Conservation (phyloP, 495 filamentous ascomycete genomes). For the Daldinia bambusicola region DNA sequence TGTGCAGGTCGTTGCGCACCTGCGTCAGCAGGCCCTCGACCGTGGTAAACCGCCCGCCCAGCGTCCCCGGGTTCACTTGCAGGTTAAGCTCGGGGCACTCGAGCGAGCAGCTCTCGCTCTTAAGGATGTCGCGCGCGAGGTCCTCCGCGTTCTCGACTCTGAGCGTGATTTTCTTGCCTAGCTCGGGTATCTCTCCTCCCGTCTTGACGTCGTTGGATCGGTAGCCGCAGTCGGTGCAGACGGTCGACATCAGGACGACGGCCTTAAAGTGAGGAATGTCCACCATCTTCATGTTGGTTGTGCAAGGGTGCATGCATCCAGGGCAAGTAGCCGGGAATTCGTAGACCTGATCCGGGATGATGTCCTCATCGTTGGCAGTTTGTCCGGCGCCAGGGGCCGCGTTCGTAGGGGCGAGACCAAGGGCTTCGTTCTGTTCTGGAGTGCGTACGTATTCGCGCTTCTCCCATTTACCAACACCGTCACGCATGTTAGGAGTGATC, state of each 20-base stretch:
- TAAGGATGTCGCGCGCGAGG: conserved; percentile 91
- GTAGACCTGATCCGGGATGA: conserved; percentile 89
- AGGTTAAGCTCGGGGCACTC: conserved; percentile 86
- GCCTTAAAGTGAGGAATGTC: conserved; percentile 97
- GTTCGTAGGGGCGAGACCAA: conserved; percentile 69
- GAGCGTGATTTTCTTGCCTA: conserved; percentile 85
- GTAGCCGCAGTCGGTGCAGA: conserved; percentile 92
- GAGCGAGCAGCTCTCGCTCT: conserved; percentile 90
- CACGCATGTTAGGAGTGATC: conserved; percentile 85
- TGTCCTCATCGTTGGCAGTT: conserved; percentile 71
- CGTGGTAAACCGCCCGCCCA: conserved; percentile 97
- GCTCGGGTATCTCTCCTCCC: conserved; percentile 88
- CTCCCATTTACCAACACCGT: conserved; percentile 81
- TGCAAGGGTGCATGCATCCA: conserved; percentile 82
- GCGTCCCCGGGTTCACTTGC: conserved; percentile 85
- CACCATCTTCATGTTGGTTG: conserved; percentile 94
- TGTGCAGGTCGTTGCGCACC: conserved; percentile 85
- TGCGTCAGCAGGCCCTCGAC: conserved; percentile 95
- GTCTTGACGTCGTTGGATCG: conserved; percentile 96
- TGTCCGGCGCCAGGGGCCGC: conserved; percentile 38
- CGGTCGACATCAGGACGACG: conserved; percentile 88
- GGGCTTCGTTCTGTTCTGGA: conserved; percentile 81
- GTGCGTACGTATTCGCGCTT: conserved; percentile 84
- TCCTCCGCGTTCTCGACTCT: conserved; percentile 77
- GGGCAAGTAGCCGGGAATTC: conserved; percentile 90